Evolutionary conservation across 495 filamentous ascomycete genomes (phyloP).

Genomic region (Xylaria sp.): DNA sequence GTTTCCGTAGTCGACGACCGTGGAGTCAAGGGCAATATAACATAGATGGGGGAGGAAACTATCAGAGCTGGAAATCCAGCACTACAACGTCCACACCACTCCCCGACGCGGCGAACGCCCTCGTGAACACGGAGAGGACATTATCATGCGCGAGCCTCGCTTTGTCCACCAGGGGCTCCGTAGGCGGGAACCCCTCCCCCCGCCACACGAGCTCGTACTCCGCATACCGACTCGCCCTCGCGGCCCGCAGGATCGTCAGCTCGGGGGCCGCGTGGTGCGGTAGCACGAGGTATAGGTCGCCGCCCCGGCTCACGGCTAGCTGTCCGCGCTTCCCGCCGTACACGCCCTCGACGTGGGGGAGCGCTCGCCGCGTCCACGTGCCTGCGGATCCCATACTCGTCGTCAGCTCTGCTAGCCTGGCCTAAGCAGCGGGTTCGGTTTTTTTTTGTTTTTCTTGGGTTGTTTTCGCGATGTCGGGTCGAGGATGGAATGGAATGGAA

Average conservation of each 20-base stretch:
- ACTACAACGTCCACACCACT: constrained; percentile 39
- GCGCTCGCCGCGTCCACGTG: constrained; percentile 38
- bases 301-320: constrained; percentile 43
- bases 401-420: neutral
- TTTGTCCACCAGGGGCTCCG: constrained; percentile 50
- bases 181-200: constrained; percentile 37
- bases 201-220: constrained; percentile 45
- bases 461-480: too few species aligned
- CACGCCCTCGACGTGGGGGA: constrained; percentile 39
- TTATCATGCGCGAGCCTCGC: constrained; percentile 44
- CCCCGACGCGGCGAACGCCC: constrained; percentile 25
- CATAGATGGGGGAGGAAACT: too few species aligned
- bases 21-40: neutral
- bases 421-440: too few species aligned
- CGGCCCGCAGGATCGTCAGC: constrained; percentile 44
- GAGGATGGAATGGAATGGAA: too few species aligned
- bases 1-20: neutral
- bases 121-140: constrained; percentile 47
- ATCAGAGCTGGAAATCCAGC: constrained; percentile 47
- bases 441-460: too few species aligned
- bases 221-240: constrained; percentile 35
- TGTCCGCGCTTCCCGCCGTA: constrained; percentile 45
- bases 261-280: constrained; percentile 36
- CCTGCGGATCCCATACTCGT: constrained; percentile 30
- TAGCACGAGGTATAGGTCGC: constrained; percentile 47